A percentile compares a stretch with the other conserved stretches of the same genome.
Evolutionary conservation across 495 filamentous ascomycete species (phyloP).

Genomic region (Podospora fimiseda): DNA sequence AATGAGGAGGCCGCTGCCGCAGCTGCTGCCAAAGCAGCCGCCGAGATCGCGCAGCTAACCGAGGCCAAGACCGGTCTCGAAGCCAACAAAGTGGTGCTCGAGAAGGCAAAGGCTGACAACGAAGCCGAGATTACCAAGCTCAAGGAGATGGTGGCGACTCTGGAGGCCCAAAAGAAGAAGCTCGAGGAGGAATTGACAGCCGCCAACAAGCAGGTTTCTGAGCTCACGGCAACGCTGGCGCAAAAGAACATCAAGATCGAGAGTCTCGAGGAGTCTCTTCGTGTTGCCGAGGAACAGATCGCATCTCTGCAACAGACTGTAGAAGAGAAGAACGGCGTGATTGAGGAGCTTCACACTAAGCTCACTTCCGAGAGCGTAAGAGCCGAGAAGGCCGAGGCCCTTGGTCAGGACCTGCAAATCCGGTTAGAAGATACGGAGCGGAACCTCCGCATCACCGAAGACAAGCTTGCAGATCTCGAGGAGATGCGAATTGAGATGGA

Average conservation of each 20-base stretch:
- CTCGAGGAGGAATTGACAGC: slow-evolving; percentile 24
- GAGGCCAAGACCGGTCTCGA: slow-evolving; percentile 17
- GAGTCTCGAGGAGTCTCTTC: slow-evolving; percentile 22
- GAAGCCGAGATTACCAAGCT: slow-evolving; percentile 16
- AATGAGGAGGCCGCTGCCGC: slow-evolving; percentile 23
- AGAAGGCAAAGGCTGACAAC: slow-evolving; percentile 14
- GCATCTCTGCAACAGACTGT: slow-evolving; percentile 24
- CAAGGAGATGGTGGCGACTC: slow-evolving; percentile 12
- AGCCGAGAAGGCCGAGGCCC: slow-evolving; percentile 24
- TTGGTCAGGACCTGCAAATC: slow-evolving; percentile 23
- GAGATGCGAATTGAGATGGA: slow-evolving; percentile 25
- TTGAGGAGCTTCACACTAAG: slow-evolving; percentile 23
- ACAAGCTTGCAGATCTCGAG: slow-evolving; percentile 23
- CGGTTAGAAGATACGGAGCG: slow-evolving; percentile 23
- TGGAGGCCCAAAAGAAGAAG: slow-evolving; percentile 22
- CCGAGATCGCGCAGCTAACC: slow-evolving; percentile 22
- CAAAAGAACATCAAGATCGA: slow-evolving; percentile 25
- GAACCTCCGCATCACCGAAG: slow-evolving; percentile 16
- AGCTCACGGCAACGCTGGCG: slow-evolving; percentile 17
- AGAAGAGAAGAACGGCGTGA: slow-evolving; percentile 24
- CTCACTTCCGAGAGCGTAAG: slow-evolving; percentile 21
- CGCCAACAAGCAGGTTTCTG: slow-evolving; percentile 21
- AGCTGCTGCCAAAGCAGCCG: slow-evolving; percentile 20
- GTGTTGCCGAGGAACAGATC: slow-evolving; percentile 25
- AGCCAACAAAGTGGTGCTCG: slow-evolving; percentile 11